Base-by-base conservation (phyloP, 768 basidiomycete species). In the Thelephora ganbajun region DNA sequence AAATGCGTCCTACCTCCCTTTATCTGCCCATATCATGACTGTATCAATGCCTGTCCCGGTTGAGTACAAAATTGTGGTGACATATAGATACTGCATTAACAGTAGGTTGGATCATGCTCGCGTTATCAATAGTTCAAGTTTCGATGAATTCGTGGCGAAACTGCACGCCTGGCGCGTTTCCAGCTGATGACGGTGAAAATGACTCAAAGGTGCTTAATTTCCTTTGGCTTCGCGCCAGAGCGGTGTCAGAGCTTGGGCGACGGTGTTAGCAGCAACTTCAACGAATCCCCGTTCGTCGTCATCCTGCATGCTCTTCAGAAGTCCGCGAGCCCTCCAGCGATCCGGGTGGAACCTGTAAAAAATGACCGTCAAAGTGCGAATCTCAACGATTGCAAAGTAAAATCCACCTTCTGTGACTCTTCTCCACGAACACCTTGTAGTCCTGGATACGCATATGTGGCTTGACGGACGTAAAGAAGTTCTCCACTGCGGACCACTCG, bases 191-290 rank as follows among this genome's bases (percentile, higher is more conserved):
- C 5, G 26, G 26, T 4, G 9, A 30, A 30, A 30, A 9, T 30
- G 5, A 30, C 26, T 9, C 9, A 4, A 9, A 30, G 4, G 26
- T 9, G 26, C 9, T 64, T 50, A 64, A 30, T 42, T 47, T 16
- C 57, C 63, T 46, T 61, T 67, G 12, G 65, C 56, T 26, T 69
- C 68, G 50, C 66, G 66, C 83, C 76, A 86, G 35, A 84, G 60
- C 1, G 83, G 80, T 7, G 82, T 83, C 18, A 84, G 59, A 19
- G 82, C 83, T 57, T 87, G 83, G 3, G 80, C 75, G 1, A 83
- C 83, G 19, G 75, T 83, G 53, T 75, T 85, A 26, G 72, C 64
- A 50, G 83, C 83, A 47, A 85, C 80, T 60, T 80, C 82, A 53
- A 81, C 61, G 53, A 70, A 77, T 35, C 66, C 68, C 51, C 76